phyloP scores from a whole-genome alignment of 345 rosid species.

The Pistacia integerrima region DNA sequence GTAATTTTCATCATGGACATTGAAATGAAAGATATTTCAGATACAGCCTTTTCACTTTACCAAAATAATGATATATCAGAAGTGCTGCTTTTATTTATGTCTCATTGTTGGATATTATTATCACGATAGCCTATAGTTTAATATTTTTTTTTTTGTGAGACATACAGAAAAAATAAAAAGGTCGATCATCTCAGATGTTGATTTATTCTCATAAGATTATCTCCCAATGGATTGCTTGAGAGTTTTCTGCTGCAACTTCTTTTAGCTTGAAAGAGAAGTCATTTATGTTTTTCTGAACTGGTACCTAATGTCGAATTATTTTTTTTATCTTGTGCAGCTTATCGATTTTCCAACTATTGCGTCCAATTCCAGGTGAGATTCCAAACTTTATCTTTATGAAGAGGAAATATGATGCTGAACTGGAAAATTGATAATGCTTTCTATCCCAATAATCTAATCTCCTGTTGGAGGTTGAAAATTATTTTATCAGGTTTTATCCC shows the following conservation, averaged over 20 bases:
- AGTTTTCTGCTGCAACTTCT: background rate
- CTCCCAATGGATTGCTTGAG: background rate
- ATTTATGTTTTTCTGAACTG: background rate
- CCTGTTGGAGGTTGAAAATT: background rate
- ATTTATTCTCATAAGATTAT: background rate
- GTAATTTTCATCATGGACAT: background rate
- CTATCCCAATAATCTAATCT: background rate
- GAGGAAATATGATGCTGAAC: constrained; percentile 7
- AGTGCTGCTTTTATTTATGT: background rate
- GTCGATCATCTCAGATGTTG: background rate
- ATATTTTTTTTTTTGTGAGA: background rate
- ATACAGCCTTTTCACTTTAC: too few relatives aligned
- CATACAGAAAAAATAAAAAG: background rate
- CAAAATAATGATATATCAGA: background rate
- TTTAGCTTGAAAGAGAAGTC: background rate
- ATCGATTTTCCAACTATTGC: constrained; percentile 72
- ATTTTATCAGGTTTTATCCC: background rate
- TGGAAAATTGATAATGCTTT: background rate
- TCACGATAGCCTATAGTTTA: background rate
- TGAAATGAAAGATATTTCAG: background rate
- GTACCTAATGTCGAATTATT: constrained; percentile 9
- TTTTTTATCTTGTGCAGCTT: constrained; percentile 50
- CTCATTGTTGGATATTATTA: background rate
- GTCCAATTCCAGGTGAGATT: constrained; percentile 78
- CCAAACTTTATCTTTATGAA: constrained; percentile 1